phyloP scores from a whole-genome alignment of 1,139 yeast genomes.

The Hyphopichia pseudoburtonii region DNA sequence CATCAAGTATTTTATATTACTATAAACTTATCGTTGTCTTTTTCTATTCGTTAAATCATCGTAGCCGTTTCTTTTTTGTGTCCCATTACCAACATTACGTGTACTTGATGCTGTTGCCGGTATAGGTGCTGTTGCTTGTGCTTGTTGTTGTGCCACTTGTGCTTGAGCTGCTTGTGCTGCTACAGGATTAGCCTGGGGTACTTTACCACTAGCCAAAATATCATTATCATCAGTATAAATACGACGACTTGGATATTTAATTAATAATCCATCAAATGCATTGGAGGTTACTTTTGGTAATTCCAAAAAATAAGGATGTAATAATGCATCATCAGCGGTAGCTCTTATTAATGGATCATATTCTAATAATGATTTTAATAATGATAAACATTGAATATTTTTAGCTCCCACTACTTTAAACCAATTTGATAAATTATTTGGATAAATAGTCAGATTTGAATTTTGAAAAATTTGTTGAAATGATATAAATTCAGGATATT shows the following conservation, averaged over 20 bases:
- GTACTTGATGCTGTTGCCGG: no score
- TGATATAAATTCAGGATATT: slow-evolving; percentile 82
- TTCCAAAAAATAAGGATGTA: slow-evolving; percentile 73
- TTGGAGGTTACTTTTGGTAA: slow-evolving; percentile 67
- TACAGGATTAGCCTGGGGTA: not conserved
- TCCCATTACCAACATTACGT: no score
- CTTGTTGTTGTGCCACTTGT: no score
- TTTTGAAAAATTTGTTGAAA: slow-evolving; percentile 57
- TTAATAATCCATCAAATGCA: slow-evolving; percentile 63
- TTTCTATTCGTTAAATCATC: not conserved
- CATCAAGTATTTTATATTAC: no score
- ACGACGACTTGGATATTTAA: slow-evolving; percentile 70
- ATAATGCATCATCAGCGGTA: slow-evolving; percentile 66
- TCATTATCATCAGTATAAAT: slow-evolving; percentile 79
- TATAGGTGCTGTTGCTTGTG: no score
- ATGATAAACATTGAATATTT: slow-evolving; percentile 64
- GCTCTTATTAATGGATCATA: slow-evolving; percentile 84
- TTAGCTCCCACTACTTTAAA: slow-evolving; percentile 77
- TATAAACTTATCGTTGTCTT: slow-evolving; percentile 2
- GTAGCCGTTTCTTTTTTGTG: not conserved
- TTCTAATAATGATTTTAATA: slow-evolving; percentile 63
- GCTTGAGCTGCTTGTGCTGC: no score
- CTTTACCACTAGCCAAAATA: slow-evolving; percentile 30
- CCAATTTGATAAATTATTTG: slow-evolving; percentile 78
- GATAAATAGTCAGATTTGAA: slow-evolving; percentile 31